A percentile compares a stretch with the other conserved stretches of the same genome.
phyloP scores from a whole-genome alignment of 1,139 yeast genomes.

The Hyphopichia burtonii region DNA sequence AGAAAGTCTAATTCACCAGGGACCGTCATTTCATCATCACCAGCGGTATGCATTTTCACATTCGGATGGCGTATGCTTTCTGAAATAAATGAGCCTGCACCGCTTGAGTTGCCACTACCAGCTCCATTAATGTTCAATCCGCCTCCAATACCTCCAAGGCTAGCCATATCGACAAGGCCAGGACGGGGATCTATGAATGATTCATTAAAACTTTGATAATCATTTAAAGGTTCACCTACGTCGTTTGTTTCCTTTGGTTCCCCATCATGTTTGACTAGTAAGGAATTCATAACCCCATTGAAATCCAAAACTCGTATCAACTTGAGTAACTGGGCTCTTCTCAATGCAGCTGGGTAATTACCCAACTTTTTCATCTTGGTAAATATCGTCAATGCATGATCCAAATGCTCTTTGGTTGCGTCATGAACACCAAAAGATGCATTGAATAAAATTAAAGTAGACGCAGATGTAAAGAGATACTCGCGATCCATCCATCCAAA shows the following conservation, averaged over 20 bases:
- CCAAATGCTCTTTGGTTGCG: slow-evolving; percentile 69
- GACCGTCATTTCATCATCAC: slow-evolving; percentile 1
- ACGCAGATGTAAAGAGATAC: slow-evolving; percentile 76
- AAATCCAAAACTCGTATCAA: slow-evolving; percentile 66
- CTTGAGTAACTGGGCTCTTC: slow-evolving; percentile 70
- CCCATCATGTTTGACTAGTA: slow-evolving; percentile 59
- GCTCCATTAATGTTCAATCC: neutral
- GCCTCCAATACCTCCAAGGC: neutral
- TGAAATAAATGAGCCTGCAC: neutral
- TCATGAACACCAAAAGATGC: slow-evolving; percentile 84
- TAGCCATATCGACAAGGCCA: neutral
- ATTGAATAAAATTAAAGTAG: slow-evolving; percentile 71
- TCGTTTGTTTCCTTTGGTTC: slow-evolving; percentile 17
- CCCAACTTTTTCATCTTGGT: slow-evolving; percentile 76
- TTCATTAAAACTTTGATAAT: neutral
- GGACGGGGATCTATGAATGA: neutral
- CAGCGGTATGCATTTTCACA: neutral
- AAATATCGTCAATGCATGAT: slow-evolving; percentile 68
- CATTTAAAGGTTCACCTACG: slow-evolving; percentile 6
- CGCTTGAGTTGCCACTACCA: neutral
- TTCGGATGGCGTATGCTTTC: neutral
- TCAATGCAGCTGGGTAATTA: slow-evolving; percentile 72
- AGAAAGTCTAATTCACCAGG: slow-evolving; percentile 20
- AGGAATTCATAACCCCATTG: slow-evolving; percentile 59
- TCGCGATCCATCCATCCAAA: slow-evolving; percentile 92